Percentiles rank a stretch among this genome's conserved stretches.
Evolutionary conservation across 129 eudicot genomes (phyloP).

Genomic region (Lactuca saligna): DNA sequence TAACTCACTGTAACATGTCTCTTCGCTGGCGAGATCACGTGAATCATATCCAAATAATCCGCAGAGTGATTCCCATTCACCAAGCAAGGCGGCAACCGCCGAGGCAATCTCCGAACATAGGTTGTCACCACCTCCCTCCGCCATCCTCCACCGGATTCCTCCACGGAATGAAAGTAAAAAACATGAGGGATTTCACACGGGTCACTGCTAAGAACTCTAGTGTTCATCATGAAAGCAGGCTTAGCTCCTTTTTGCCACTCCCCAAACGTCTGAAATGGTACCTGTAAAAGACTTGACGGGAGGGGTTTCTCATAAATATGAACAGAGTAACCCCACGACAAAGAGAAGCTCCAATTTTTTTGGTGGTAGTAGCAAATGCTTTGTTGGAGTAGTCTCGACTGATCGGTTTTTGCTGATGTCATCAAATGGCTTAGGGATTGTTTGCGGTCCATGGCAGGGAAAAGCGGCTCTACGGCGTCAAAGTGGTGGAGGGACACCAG

Average conservation of each 20-base stretch:
- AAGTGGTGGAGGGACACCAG: conserved; percentile 82
- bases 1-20: conserved; percentile 42
- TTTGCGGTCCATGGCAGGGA: conserved; percentile 62
- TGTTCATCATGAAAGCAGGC: conserved; percentile 61
- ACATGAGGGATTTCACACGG: conserved; percentile 72
- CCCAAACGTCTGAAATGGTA: conserved; percentile 58
- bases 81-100: conserved; percentile 39
- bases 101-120: conserved; percentile 47
- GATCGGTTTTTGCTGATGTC: conserved; percentile 59
- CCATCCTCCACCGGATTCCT: conserved; percentile 2
- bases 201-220: conserved; percentile 38
- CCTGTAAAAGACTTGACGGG: conserved; percentile 50
- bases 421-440: conserved; percentile 61
- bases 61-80: conserved; percentile 40
- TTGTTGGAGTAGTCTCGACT: conserved; percentile 68
- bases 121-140: conserved; percentile 29
- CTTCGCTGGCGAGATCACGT: conserved; percentile 44
- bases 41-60: conserved; percentile 31
- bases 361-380: conserved; percentile 55
- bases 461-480: conserved; percentile 65
- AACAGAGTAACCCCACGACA: conserved; percentile 80
- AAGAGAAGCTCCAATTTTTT: conserved; percentile 63
- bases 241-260: conserved; percentile 44
- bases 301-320: conserved; percentile 54
- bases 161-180: conserved; percentile 56